A percentile compares a stretch with the other conserved stretches of the same genome.
Evolutionary conservation across 805 yeast species (phyloP).

Genomic region (Lachancea fermentati): DNA sequence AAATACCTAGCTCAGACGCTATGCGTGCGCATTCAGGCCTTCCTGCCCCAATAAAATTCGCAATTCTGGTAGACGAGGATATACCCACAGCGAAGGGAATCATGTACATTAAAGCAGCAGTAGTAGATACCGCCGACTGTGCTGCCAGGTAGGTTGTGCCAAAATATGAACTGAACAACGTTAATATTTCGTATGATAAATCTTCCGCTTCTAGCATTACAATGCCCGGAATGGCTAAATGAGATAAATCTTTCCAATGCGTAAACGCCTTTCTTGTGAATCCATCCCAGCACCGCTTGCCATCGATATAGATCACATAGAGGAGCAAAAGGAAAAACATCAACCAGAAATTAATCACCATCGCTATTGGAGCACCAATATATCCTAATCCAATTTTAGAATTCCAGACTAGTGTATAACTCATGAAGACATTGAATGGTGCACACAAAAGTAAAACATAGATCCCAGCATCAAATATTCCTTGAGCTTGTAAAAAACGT

Average conservation of each 20-base stretch:
- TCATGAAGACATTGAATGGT: constrained; percentile 62
- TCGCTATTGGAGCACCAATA: constrained; percentile 78
- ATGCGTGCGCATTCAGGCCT: constrained; percentile 42
- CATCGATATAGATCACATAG: constrained; percentile 57
- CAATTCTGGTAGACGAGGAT: constrained; percentile 67
- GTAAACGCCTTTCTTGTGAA: constrained; percentile 42
- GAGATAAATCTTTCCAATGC: constrained; percentile 54
- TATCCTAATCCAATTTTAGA: constrained; percentile 64
- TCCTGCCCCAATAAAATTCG: constrained; percentile 62
- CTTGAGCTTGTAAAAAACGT: constrained; percentile 79
- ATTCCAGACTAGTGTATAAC: constrained; percentile 73
- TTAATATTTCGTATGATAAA: constrained; percentile 66
- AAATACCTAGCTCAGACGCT: constrained; percentile 41
- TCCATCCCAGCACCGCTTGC: constrained; percentile 69
- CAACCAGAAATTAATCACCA: constrained; percentile 65
- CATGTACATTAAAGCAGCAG: constrained; percentile 60
- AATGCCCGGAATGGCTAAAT: constrained; percentile 68
- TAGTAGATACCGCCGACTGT: constrained; percentile 64
- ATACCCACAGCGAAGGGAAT: constrained; percentile 72
- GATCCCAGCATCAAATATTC: constrained; percentile 80
- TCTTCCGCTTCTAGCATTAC: constrained; percentile 76
- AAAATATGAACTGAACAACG: constrained; percentile 61
- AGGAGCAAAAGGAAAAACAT: constrained; percentile 51
- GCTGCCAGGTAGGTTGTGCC: constrained; percentile 70
- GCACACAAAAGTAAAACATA: constrained; percentile 58